Percentiles rank a stretch among this genome's conserved stretches.
These are phyloP conservation scores for Aquanectria penicillioides DNA, from an alignment of 2,329 filamentous ascomycete genomes.

Conservation along the genomic window DNA sequence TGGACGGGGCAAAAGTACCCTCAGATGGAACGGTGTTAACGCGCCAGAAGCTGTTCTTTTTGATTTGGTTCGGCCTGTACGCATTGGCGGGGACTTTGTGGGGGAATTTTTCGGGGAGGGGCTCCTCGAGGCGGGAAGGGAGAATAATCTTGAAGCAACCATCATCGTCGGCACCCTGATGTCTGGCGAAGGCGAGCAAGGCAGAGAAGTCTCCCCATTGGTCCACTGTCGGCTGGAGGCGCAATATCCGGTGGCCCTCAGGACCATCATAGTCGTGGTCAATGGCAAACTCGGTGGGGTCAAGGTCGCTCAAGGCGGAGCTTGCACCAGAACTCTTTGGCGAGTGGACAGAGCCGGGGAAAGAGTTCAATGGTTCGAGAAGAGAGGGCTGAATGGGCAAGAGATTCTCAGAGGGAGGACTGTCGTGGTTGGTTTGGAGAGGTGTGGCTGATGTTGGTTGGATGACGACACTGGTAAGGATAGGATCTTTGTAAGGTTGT, in stretches of 20 bases:
- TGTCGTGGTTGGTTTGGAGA: slow-evolving; percentile 5
- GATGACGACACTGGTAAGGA: slow-evolving; percentile 28
- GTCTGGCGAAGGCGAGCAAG: slow-evolving; percentile 46
- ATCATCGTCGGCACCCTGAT: slow-evolving; percentile 44
- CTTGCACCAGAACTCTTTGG: slow-evolving; percentile 31
- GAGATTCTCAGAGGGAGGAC: not conserved
- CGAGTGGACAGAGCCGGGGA: slow-evolving; percentile 9
- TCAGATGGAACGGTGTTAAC: slow-evolving; percentile 48
- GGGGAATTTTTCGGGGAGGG: slow-evolving; percentile 45
- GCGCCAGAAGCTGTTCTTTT: slow-evolving; percentile 49
- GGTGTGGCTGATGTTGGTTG: slow-evolving; percentile 14
- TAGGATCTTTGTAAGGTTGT: slow-evolving; percentile 25
- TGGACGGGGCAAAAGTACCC: slow-evolving; percentile 44
- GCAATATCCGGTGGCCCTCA: slow-evolving; percentile 44
- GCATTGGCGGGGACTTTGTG: slow-evolving; percentile 48
- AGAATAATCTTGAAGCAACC: slow-evolving; percentile 53
- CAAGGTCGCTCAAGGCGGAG: slow-evolving; percentile 39
- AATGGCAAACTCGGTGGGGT: slow-evolving; percentile 34
- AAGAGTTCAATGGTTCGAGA: not conserved
- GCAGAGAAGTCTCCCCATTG: slow-evolving; percentile 51
- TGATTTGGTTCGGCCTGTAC: slow-evolving; percentile 48
- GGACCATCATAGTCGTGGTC: slow-evolving; percentile 46
- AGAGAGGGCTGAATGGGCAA: slow-evolving; percentile 14
- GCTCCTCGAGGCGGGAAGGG: slow-evolving; percentile 43
- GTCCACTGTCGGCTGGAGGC: slow-evolving; percentile 46